Base-by-base conservation (phyloP, 2,329 filamentous ascomycete genomes). In the Colletotrichum phormii region DNA sequence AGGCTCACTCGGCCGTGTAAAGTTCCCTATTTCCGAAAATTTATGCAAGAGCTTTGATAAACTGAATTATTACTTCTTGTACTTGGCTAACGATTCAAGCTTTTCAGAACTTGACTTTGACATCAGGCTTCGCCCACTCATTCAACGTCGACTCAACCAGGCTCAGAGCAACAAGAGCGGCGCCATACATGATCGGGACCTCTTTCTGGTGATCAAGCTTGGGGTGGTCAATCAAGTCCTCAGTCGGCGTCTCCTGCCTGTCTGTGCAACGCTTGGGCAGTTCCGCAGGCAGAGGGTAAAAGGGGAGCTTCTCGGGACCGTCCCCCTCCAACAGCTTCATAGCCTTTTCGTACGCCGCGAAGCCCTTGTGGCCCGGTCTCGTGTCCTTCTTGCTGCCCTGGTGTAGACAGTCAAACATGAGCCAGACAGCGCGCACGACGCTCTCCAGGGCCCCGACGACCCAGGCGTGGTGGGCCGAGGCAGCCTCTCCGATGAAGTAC, bases 381-480 rank as follows among this genome's bases (percentile, higher is more conserved):
- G 29, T 7, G 18, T 59, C 59, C 3, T 61, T 49, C 24, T 9
- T 49, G 35, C 35, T 58, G 11, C 53, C 26, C 26, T 60, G 64
- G 29, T 60, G 64, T 1, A 67, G 22, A 2, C 13, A 2, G 6
- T 67, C 29, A 18, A 60, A 60, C 64, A 67, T 60, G 3, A 5
- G 11, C 26, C 37, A 67, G 0, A 26, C 3, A 1, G 64, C 64
- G 0, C 64, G 64, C 1, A 29, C 26, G 4, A 29, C 26, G 26
- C 26, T 29, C 26, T 29, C 26, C 26, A 29, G 26, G 4, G 26
- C 26, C 26, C 83, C 82, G 0, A 79, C 78, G 9, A 85, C 80
- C 84, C 84, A 85, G 0, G 81, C 83, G 33, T 85, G 84, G 24
- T 85, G 79, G 0, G 77, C 75, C 11, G 79, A 81, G 0, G 79